phyloP scores from a whole-genome alignment of 148 eudicot genomes.

The Cornus kousa region DNA sequence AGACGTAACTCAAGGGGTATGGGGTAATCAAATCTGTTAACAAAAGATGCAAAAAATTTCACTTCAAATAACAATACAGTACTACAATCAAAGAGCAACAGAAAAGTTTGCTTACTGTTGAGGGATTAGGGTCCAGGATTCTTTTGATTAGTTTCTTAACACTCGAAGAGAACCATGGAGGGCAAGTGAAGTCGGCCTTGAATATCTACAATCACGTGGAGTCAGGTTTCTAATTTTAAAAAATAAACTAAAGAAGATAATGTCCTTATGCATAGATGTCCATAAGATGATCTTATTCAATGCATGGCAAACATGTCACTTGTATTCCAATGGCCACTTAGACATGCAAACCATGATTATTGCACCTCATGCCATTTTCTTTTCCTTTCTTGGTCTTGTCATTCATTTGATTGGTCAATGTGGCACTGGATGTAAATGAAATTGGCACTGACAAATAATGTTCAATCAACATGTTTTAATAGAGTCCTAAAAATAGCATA shows the following conservation, averaged over 20 bases:
- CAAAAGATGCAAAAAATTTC: too few relatives aligned
- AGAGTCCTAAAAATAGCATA: background rate
- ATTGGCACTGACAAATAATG: background rate
- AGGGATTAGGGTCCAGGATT: conserved; percentile 74
- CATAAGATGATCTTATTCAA: background rate
- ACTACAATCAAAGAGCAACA: background rate
- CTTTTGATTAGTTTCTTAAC: conserved; percentile 71
- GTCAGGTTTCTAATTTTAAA: background rate
- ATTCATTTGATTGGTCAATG: background rate
- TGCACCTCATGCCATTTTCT: background rate
- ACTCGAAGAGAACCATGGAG: conserved; percentile 76
- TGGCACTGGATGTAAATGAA: background rate
- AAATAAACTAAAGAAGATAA: background rate
- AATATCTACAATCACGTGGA: conserved; percentile 44
- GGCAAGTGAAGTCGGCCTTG: conserved; percentile 70
- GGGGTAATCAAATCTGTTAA: background rate
- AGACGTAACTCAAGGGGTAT: background rate
- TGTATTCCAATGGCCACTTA: background rate
- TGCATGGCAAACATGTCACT: background rate
- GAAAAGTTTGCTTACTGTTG: conserved; percentile 45
- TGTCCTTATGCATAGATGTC: background rate
- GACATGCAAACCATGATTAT: background rate
- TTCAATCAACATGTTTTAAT: background rate
- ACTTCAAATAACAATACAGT: background rate
- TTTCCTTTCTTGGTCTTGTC: background rate